These are phyloP conservation scores for Euphrasia arctica DNA, from an alignment of 305 asterid genomes.

Conservation along the genomic window DNA sequence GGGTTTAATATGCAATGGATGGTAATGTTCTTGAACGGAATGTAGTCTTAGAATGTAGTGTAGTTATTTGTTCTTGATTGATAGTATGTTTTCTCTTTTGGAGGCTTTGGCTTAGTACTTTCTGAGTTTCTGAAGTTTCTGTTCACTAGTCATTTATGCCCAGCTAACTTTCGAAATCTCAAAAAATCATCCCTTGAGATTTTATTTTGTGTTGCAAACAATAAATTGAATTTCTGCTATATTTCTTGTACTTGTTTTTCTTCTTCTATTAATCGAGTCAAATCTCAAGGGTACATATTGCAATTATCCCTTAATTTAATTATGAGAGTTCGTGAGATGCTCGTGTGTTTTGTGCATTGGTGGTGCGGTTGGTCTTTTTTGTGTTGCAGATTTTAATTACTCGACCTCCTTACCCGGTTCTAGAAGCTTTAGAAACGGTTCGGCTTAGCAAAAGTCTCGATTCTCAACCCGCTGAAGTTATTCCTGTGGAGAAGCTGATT, in stretches of 20 bases:
- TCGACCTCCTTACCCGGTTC: constrained; percentile 44
- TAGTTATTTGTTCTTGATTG: not conserved
- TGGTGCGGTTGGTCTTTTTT: not conserved
- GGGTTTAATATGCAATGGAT: not conserved
- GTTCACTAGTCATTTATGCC: no score
- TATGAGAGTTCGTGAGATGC: not conserved
- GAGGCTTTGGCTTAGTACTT: no score
- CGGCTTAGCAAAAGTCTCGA: constrained; percentile 69
- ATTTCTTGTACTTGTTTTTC: no score
- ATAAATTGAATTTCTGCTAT: no score
- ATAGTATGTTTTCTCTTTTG: no score
- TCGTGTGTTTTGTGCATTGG: not conserved
- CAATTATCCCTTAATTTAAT: not conserved
- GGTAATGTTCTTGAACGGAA: not conserved
- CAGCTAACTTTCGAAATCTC: no score
- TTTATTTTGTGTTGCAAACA: no score
- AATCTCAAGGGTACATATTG: no score
- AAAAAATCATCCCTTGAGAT: no score
- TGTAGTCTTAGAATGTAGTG: not conserved
- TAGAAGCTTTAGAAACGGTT: constrained; percentile 72
- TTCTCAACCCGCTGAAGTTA: constrained; percentile 69
- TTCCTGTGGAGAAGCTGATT: constrained; percentile 69
- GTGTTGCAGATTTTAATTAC: not conserved
- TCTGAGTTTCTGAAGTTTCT: no score
- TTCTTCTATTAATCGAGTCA: no score